phyloP scores from a whole-genome alignment of 148 eudicot species.

The Fallopia convolvulus region DNA sequence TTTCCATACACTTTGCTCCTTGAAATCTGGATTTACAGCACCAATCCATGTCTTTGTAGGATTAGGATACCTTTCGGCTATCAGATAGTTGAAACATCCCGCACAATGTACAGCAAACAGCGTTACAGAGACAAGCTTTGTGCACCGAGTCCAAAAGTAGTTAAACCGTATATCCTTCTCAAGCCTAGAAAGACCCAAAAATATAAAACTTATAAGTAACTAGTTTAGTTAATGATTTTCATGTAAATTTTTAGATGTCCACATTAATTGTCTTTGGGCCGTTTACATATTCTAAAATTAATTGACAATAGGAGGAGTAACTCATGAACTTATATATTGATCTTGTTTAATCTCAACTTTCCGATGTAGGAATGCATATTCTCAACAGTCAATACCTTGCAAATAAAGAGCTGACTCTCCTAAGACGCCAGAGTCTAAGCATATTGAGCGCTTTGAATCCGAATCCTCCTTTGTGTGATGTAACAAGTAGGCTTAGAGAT shows the following conservation, averaged over 20 bases:
- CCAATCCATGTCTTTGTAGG: constrained; percentile 77
- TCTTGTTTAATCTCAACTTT: too few relatives aligned
- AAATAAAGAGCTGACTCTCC: constrained; percentile 64
- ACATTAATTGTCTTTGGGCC: too few relatives aligned
- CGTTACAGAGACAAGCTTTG: constrained; percentile 67
- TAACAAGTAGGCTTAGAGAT: constrained; percentile 38
- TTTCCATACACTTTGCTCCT: constrained; percentile 41
- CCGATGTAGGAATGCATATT: too few relatives aligned
- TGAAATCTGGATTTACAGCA: constrained; percentile 53
- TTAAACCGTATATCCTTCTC: constrained; percentile 87
- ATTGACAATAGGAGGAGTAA: too few relatives aligned
- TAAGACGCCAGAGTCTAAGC: constrained; percentile 77
- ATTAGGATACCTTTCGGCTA: constrained; percentile 71
- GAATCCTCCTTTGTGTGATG: constrained; percentile 8
- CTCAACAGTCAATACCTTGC: too few relatives aligned
- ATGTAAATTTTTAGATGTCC: not conserved
- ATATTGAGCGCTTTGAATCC: constrained; percentile 12
- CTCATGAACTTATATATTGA: too few relatives aligned
- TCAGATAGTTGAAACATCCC: constrained; percentile 63
- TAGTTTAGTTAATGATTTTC: not conserved
- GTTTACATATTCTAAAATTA: too few relatives aligned
- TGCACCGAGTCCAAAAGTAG: constrained; percentile 86
- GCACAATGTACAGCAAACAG: constrained; percentile 68
- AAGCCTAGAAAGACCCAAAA: constrained; percentile 39
- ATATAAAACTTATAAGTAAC: not conserved